Evolutionary conservation across 345 rosid species (phyloP).

Genomic region (Camelina sativa): DNA sequence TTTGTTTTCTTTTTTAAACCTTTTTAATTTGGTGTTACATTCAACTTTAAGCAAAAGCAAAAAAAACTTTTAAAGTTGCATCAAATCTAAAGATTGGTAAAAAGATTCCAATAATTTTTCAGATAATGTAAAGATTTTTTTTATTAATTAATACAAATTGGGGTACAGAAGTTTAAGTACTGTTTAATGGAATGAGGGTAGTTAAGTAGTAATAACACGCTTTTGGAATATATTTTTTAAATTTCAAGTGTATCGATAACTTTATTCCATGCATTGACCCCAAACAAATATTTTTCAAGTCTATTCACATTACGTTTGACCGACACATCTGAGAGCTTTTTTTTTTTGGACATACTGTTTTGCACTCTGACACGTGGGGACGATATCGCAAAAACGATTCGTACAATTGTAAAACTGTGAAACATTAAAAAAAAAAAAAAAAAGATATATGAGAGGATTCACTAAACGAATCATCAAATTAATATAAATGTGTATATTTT

Average conservation of each 20-base stretch:
- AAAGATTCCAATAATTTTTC: conserved; percentile 22
- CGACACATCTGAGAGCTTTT: conserved; percentile 17
- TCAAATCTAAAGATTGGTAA: conserved; percentile 26
- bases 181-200: conserved; percentile 4
- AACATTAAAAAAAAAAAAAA: too few relatives aligned
- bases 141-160: conserved; percentile 1
- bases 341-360: background rate
- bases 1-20: background rate
- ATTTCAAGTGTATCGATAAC: conserved; percentile 34
- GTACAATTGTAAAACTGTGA: background rate
- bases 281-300: background rate
- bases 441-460: too few relatives aligned
- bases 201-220: conserved; percentile 6
- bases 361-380: conserved; percentile 20
- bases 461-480: too few relatives aligned
- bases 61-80: conserved; percentile 22
- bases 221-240: conserved; percentile 17
- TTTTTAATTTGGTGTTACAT: background rate
- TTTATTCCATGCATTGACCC: conserved; percentile 41
- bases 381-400: background rate
- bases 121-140: background rate
- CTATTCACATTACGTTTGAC: conserved; percentile 31
- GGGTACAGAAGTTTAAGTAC: background rate
- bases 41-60: conserved; percentile 40
- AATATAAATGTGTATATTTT: too few relatives aligned